These are phyloP conservation scores for Pseudoturritis turrita DNA, from an alignment of 345 rosid species.

Conservation along the genomic window DNA sequence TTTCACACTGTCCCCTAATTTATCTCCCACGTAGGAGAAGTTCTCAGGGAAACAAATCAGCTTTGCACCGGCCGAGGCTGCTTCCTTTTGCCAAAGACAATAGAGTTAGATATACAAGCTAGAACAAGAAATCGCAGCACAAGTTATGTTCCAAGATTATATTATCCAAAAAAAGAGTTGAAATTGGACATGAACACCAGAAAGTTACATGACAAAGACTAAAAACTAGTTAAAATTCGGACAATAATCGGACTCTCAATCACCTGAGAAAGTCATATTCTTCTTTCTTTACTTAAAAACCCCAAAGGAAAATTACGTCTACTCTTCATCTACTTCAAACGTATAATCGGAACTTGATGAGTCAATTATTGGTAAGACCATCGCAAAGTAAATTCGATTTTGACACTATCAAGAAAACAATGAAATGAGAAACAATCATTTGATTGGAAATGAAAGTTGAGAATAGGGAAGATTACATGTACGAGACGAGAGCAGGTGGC, in stretches of 20 bases:
- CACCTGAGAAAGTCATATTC: not conserved
- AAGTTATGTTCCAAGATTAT: too few relatives aligned
- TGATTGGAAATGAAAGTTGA: not conserved
- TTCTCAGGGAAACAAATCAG: conserved; percentile 87
- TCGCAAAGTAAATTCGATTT: not conserved
- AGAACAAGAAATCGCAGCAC: not conserved
- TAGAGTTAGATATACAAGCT: not conserved
- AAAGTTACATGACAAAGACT: not conserved
- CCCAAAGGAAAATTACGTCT: not conserved
- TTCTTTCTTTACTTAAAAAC: not conserved
- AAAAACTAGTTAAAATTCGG: not conserved
- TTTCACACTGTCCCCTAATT: conserved; percentile 64
- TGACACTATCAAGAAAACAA: too few relatives aligned
- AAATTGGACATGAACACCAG: too few relatives aligned
- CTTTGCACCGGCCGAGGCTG: conserved; percentile 75
- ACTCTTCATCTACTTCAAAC: not conserved
- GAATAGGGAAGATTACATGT: conserved; percentile 39
- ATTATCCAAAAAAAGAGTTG: too few relatives aligned
- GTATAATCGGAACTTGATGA: not conserved
- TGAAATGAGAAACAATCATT: not conserved
- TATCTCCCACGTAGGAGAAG: conserved; percentile 66
- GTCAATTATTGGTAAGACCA: not conserved
- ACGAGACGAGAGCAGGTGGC: conserved; percentile 87
- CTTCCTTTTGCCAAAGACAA: conserved; percentile 50
- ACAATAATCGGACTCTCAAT: not conserved